phyloP scores from a whole-genome alignment of 1,139 yeast genomes.

The Lodderomyces jiufengensis region DNA sequence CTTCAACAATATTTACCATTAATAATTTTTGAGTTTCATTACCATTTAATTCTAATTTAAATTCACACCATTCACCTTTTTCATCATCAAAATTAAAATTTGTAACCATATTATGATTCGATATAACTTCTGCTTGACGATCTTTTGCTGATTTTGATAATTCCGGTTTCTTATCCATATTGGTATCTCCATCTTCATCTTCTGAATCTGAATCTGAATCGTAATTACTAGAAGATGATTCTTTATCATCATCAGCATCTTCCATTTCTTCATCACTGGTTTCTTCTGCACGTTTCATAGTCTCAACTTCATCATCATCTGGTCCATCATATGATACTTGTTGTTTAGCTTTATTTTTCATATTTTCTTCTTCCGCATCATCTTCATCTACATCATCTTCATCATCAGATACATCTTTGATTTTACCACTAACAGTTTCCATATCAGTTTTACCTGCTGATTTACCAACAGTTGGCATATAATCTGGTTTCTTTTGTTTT shows the following conservation, averaged over 20 bases:
- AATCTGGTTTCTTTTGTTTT: constrained; percentile 64
- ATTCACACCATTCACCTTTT: constrained; percentile 89
- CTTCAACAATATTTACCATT: constrained; percentile 96
- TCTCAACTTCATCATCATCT: constrained; percentile 88
- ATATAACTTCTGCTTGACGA: constrained; percentile 79
- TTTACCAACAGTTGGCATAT: constrained; percentile 65
- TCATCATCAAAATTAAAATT: constrained; percentile 88
- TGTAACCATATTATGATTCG: constrained; percentile 68
- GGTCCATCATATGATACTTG: constrained; percentile 93
- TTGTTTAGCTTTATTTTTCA: constrained; percentile 58
- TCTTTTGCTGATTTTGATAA: constrained; percentile 66
- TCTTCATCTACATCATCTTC: constrained; percentile 48
- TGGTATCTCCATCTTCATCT: constrained; percentile 24
- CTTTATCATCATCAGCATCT: constrained; percentile 37
- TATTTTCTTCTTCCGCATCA: constrained; percentile 54
- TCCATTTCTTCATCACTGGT: constrained; percentile 60
- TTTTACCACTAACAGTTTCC: constrained; percentile 31
- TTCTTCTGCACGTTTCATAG: constrained; percentile 78
- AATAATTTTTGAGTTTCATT: constrained; percentile 80
- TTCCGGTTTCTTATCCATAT: constrained; percentile 15
- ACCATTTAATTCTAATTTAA: constrained; percentile 78
- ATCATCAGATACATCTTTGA: constrained; percentile 44
- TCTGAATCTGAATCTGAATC: constrained; percentile 21
- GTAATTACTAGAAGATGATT: constrained; percentile 20
- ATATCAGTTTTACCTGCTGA: constrained; percentile 60